Conservation (phyloP, 306 rosid genomes). For the Cicer yamashitae region DNA sequence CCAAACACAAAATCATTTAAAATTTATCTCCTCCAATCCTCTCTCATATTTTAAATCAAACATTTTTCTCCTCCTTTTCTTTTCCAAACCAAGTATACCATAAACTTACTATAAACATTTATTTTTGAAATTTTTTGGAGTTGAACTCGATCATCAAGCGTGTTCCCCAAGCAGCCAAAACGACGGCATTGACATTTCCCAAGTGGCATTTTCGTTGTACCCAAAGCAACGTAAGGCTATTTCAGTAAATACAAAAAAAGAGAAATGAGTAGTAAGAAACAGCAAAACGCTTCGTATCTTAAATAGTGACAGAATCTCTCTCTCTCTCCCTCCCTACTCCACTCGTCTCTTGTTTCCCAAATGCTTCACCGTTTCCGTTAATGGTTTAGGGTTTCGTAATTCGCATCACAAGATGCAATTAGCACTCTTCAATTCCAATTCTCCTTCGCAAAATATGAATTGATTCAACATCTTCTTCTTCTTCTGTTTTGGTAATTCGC, state of each 20-base stretch:
- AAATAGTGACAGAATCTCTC: slow-evolving; percentile 41
- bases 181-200: slow-evolving; percentile 37
- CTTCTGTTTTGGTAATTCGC: slow-evolving; percentile 40
- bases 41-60: no score
- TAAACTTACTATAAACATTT: no score
- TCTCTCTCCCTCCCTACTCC: slow-evolving; percentile 10
- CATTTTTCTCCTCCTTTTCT: no score
- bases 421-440: slow-evolving; percentile 1
- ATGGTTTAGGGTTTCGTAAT: slow-evolving; percentile 77
- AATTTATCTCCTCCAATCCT: no score
- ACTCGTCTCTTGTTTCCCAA: slow-evolving; percentile 27
- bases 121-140: no score
- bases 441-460: slow-evolving; percentile 31
- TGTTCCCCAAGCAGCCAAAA: slow-evolving; percentile 41
- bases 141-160: background rate
- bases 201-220: slow-evolving; percentile 36
- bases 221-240: slow-evolving; percentile 39
- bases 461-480: slow-evolving; percentile 42
- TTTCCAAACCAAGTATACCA: no score
- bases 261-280: slow-evolving; percentile 1
- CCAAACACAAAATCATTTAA: no score
- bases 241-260: slow-evolving; percentile 15
- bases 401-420: slow-evolving; percentile 33
- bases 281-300: slow-evolving; percentile 53
- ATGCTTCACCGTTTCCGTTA: slow-evolving; percentile 43